Conservation (phyloP, 164 flowering plant genomes). For the Vitis labrusca region DNA sequence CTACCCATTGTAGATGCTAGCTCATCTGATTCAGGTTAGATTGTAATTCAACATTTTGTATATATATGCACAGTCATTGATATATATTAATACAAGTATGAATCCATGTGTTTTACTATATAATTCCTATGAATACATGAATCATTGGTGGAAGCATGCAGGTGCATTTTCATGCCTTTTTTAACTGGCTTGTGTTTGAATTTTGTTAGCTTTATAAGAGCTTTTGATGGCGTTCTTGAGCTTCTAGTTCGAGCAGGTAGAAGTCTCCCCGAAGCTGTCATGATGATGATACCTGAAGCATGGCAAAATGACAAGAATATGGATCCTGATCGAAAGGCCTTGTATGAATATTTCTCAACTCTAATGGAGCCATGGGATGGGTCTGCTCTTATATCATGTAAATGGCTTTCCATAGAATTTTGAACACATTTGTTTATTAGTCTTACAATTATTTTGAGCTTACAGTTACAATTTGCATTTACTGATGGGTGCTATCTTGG, state of each 20-base stretch:
- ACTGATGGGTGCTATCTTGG: slow-evolving; percentile 99
- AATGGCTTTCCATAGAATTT: slow-evolving; percentile 5
- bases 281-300: slow-evolving; percentile 99
- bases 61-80: neutral
- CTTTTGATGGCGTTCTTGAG: slow-evolving; percentile 99
- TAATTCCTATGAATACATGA: neutral
- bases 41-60: neutral
- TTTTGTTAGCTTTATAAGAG: slow-evolving; percentile 43
- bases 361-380: slow-evolving; percentile 99
- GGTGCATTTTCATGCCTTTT: neutral
- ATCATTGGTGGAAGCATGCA: neutral
- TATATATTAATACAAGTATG: neutral
- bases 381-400: slow-evolving; percentile 98
- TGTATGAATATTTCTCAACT: slow-evolving; percentile 93
- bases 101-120: too few species aligned
- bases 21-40: slow-evolving; percentile 95
- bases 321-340: slow-evolving; percentile 84
- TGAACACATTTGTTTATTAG: neutral
- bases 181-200: neutral
- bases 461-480: slow-evolving; percentile 49
- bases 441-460: neutral
- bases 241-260: slow-evolving; percentile 94
- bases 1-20: slow-evolving; percentile 97
- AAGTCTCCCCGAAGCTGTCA: slow-evolving; percentile 98
- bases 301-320: slow-evolving; percentile 99